These are phyloP conservation scores for Tetrahymena borealis DNA, from an alignment of 73 alveolate genomes.

Conservation along the genomic window DNA sequence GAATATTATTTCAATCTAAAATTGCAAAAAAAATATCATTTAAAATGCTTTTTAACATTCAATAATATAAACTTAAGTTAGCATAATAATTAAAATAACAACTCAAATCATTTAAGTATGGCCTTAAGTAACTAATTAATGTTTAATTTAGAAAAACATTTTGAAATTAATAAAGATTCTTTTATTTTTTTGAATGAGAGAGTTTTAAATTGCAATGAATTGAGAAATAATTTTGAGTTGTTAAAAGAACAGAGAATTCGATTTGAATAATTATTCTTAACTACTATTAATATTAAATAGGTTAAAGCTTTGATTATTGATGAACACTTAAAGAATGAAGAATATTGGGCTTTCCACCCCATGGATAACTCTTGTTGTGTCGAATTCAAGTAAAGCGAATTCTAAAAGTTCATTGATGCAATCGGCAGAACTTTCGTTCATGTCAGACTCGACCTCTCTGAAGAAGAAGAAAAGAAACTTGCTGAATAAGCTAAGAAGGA, in stretches of 20 bases:
- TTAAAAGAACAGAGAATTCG: neutral
- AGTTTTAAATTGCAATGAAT: too few relatives aligned
- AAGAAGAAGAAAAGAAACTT: conserved; percentile 56
- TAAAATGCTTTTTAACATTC: too few relatives aligned
- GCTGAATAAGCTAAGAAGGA: conserved; percentile 55
- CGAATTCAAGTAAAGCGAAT: conserved; percentile 67
- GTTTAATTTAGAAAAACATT: too few relatives aligned
- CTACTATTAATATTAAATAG: neutral
- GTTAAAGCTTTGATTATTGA: conserved; percentile 68
- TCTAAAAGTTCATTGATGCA: conserved; percentile 23
- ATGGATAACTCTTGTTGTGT: conserved; percentile 83
- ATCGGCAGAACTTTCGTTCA: conserved; percentile 4
- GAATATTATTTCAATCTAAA: neutral
- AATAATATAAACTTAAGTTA: too few relatives aligned
- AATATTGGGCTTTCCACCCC: conserved; percentile 83
- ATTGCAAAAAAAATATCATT: too few relatives aligned
- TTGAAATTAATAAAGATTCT: too few relatives aligned
- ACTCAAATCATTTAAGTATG: too few relatives aligned
- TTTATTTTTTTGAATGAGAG: too few relatives aligned
- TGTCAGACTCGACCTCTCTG: conserved; percentile 39
- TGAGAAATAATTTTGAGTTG: too few relatives aligned
- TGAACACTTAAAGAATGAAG: conserved; percentile 54
- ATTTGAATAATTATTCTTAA: conserved; percentile 11
- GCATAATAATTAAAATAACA: too few relatives aligned
- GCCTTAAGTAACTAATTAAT: too few relatives aligned